phyloP scores from a whole-genome alignment of 177 flowering plant species.

The Telopea speciosissima region DNA sequence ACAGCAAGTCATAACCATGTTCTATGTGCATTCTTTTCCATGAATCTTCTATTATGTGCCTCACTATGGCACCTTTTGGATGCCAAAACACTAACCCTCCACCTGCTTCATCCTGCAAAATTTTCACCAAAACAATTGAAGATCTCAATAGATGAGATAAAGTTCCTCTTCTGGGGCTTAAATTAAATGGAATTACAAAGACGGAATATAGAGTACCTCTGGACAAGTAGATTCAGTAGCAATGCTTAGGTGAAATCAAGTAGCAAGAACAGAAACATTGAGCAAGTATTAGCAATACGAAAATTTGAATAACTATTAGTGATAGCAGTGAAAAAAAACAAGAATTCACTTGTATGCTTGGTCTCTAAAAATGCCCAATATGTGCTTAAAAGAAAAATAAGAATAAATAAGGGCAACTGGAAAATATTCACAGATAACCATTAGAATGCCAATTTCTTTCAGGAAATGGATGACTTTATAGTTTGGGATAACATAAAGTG shows the following conservation, averaged over 20 bases:
- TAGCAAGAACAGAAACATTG: neutral
- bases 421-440: too few relatives aligned
- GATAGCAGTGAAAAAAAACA: too few relatives aligned
- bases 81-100: constrained; percentile 98
- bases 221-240: neutral
- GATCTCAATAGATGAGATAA: neutral
- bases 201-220: too few relatives aligned
- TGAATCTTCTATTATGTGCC: constrained; percentile 82
- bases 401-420: neutral
- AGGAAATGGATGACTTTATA: neutral
- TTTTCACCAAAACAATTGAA: neutral
- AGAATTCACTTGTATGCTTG: too few relatives aligned
- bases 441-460: neutral
- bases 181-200: neutral
- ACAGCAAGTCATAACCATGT: constrained; percentile 72
- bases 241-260: too few relatives aligned
- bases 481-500: neutral
- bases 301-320: too few relatives aligned
- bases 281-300: neutral
- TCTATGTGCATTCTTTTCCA: constrained; percentile 78
- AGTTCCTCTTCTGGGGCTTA: neutral
- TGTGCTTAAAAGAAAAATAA: neutral
- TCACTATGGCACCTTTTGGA: constrained; percentile 85
- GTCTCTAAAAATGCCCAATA: neutral
- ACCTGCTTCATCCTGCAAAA: constrained; percentile 89